A percentile compares a stretch with the other conserved stretches of the same genome.
Evolutionary conservation across 192 early-diverging fungal genomes (phyloP).

Genomic region (Gamsiella multidivaricata): DNA sequence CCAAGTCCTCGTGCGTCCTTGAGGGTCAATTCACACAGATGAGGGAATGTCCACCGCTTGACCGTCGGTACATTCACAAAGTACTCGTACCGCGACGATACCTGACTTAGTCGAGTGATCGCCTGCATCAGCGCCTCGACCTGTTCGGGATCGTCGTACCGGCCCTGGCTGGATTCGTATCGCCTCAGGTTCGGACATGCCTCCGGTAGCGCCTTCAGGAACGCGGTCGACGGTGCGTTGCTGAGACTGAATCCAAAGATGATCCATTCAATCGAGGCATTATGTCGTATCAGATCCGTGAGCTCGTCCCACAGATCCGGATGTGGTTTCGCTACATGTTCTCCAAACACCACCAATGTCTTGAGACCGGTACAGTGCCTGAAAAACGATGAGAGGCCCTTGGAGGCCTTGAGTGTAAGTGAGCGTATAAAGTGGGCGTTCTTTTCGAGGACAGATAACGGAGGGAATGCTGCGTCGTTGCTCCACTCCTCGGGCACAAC

Average conservation of each 20-base stretch:
- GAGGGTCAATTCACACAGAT: constrained; percentile 24
- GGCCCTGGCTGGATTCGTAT: constrained; percentile 39
- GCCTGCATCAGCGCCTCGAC: constrained; percentile 26
- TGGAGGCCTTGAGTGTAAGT: constrained; percentile 11
- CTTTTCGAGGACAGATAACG: constrained; percentile 7
- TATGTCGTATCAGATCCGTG: constrained; percentile 16
- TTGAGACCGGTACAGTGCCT: constrained; percentile 17
- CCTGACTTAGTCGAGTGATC: background rate
- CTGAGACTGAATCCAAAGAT: constrained; percentile 25
- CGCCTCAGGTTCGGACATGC: constrained; percentile 32
- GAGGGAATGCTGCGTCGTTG: background rate
- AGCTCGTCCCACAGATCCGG: constrained; percentile 20
- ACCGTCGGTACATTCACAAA: constrained; percentile 6
- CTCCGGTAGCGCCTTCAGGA: constrained; percentile 15
- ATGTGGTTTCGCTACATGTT: background rate
- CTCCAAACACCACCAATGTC: constrained; percentile 12
- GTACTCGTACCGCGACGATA: constrained; percentile 11
- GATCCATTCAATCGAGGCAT: constrained; percentile 33
- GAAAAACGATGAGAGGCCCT: constrained; percentile 28
- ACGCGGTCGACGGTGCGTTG: constrained; percentile 10
- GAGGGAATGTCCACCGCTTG: constrained; percentile 13
- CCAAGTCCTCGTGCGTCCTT: constrained; percentile 25
- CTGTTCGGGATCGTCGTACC: constrained; percentile 24
- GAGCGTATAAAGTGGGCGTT: constrained; percentile 19
- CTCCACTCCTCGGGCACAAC: constrained; percentile 10